phyloP scores from a whole-genome alignment of 2,329 filamentous ascomycete species.

The Didymella keratinophila region DNA sequence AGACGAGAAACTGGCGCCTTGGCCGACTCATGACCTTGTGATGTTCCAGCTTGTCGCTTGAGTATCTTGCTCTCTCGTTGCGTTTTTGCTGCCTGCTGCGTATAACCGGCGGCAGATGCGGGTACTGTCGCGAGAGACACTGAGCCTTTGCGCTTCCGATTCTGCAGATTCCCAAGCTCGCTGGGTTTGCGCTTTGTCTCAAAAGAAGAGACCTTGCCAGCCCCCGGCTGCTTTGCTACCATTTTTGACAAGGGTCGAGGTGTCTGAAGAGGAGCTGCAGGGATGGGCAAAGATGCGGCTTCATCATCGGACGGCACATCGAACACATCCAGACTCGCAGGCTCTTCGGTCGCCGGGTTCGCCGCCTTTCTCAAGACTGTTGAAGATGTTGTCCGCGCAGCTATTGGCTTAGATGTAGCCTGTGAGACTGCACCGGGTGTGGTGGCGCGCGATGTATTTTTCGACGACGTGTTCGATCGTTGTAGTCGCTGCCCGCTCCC shows the following conservation, averaged over 20 bases:
- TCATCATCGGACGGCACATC: slow-evolving; percentile 42
- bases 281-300: slow-evolving; percentile 27
- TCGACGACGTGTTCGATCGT: slow-evolving; percentile 20
- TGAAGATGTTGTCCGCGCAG: background rate
- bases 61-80: slow-evolving; percentile 39
- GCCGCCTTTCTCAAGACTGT: slow-evolving; percentile 17
- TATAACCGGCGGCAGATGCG: slow-evolving; percentile 18
- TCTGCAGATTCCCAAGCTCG: slow-evolving; percentile 40
- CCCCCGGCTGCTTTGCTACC: slow-evolving; percentile 20
- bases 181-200: slow-evolving; percentile 31
- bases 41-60: slow-evolving; percentile 35
- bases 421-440: slow-evolving; percentile 18
- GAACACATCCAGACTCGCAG: slow-evolving; percentile 29
- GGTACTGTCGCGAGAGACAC: slow-evolving; percentile 24
- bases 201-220: background rate
- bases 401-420: background rate
- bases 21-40: slow-evolving; percentile 21
- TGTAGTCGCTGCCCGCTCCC: slow-evolving; percentile 7
- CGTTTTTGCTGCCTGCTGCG: slow-evolving; percentile 19
- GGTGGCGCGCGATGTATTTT: slow-evolving; percentile 26
- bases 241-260: slow-evolving; percentile 23
- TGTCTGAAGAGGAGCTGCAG: slow-evolving; percentile 19
- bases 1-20: background rate
- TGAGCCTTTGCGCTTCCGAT: slow-evolving; percentile 43
- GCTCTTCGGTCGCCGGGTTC: slow-evolving; percentile 13